Base-by-base conservation (phyloP, 73 alveolate species). In the Symbiodinium pilosum region DNA sequence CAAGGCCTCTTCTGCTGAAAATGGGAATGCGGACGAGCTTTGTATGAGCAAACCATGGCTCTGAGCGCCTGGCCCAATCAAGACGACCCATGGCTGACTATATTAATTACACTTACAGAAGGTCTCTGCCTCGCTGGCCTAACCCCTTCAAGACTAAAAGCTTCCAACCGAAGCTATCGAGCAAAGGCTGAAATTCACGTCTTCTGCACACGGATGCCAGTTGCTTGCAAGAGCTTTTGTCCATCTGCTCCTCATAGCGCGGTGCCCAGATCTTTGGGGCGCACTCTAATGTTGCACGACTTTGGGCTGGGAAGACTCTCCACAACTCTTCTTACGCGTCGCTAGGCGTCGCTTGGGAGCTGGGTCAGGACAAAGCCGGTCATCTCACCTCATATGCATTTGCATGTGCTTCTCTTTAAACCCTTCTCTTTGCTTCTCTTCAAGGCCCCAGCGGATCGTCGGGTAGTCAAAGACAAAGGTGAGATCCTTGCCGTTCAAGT, bases 401-500 rank as follows among this genome's bases (percentile, higher is more conserved):
- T 28, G 21, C 32, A 16, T 14, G 4, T 8, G 11, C 77, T 59
- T 16, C 77, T 59, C 38, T 6, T 14, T 47, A 47, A 47, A 14
- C 14, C 59, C 59, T 47, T 47, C 59, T 14, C 14, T 6, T 47
- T 47, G 14, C 6, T 47, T 9, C 21, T 47, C 14, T 14, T 47
- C 14, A 47, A 73, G 85, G 85, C 85, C 43, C 18, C 6, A 14
- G 43, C 85, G 85, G 34, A 73, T 73, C 6, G 85, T 73, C 30
- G 85, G 85, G 30, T 36, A 73, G 43, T 73, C 85, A 43, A 73
- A 73, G 12, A 73, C 85, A 43, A 73, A 73, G 24, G 85, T 73
- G 43, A 73, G 85, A 36, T 73, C 85, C 85, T 73, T 30, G 84
- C n/a, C n/a, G n/a, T n/a, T n/a, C n/a, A n/a, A n/a, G n/a, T n/a